Conservation (phyloP, 352 stramenopile species). For the Phytophthora macrochlamydospora region DNA sequence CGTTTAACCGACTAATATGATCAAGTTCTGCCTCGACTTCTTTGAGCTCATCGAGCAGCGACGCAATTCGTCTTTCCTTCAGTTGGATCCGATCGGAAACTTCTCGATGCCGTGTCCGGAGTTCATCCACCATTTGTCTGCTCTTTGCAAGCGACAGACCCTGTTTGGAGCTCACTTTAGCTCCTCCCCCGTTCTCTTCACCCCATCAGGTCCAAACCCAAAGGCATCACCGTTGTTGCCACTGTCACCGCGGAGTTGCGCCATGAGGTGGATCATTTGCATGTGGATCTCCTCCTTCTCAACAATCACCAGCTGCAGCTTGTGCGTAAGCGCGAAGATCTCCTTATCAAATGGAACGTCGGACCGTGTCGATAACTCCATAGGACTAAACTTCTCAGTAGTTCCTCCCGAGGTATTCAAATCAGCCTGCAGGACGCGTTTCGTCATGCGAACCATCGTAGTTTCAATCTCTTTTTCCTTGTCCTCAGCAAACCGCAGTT, state of each 20-base stretch:
- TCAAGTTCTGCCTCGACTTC: conserved; percentile 62
- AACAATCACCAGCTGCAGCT: conserved; percentile 74
- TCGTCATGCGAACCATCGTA: conserved; percentile 74
- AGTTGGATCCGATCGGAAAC: conserved; percentile 53
- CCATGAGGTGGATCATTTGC: conserved; percentile 69
- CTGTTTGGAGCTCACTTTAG: conserved; percentile 14
- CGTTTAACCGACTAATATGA: conserved; percentile 51
- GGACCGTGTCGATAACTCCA: conserved; percentile 13
- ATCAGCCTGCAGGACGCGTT: conserved; percentile 64
- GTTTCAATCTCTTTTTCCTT: conserved; percentile 78
- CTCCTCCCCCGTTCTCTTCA: conserved; percentile 16
- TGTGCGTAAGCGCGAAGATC: conserved; percentile 77
- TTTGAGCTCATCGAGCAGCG: conserved; percentile 60
- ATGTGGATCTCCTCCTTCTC: conserved; percentile 80
- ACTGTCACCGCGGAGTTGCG: conserved; percentile 31
- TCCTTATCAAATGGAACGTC: conserved; percentile 72
- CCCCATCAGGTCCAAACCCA: conserved; percentile 1
- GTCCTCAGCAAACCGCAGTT: conserved; percentile 63
- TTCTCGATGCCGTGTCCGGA: conserved; percentile 48
- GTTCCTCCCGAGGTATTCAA: conserved; percentile 23
- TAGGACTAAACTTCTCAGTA: conserved; percentile 25
- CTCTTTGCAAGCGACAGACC: conserved; percentile 43
- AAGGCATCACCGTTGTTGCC: conserved; percentile 4
- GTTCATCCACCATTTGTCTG: conserved; percentile 45
- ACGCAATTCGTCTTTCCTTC: conserved; percentile 55